Base-by-base conservation (phyloP, 441 rosid genomes). In the Euphorbia celastroides region DNA sequence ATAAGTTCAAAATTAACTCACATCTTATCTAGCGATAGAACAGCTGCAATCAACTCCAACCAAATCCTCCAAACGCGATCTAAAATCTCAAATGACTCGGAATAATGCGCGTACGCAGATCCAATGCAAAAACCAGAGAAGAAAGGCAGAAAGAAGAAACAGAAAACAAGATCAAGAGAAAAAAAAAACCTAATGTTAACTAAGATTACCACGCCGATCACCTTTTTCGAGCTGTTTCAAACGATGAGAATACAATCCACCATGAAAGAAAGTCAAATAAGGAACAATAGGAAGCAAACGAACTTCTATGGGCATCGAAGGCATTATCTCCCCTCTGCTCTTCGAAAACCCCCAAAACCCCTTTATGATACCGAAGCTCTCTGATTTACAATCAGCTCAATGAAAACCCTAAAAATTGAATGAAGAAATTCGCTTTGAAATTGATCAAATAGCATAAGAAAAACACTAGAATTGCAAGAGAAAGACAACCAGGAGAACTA, bases 201-300 rank as follows among this genome's bases (percentile, higher is more conserved):
- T 85, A 80, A 88, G 92, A 82, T 87, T 89, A 83, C 93, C 96
- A 83, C 95, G 96, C 76, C 97, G 81, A 86, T 89, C 92, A 71
- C 96, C 57, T 73, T 93, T 93, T 65, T 87, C 78, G 46, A 90
- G 92, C 74, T 79, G 86, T 82, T 91, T 94, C 81, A 88, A 74
- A 81, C 96, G 94, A 79, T 89, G 88, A 28, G 85, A 88, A 68
- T 79, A 74, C 63, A 79, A 83, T 58, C 90, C 86, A 65, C 82
- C 76, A 66, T 82, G 82, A 72, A 79, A 81, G 23, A 73, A 77
- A 9, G 80, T 78, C 75, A 87, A 66, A 62, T 84, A 81, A 57
- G 92, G 88, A 68, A 85, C 30, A 57, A 82, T 77, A 56, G 77
- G 74, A 52, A 72, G 76, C 57, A 78, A 73, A 30, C 79, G 77